Evolutionary conservation across 179 eudicot genomes (phyloP).

Genomic region (Dionaea muscipula): DNA sequence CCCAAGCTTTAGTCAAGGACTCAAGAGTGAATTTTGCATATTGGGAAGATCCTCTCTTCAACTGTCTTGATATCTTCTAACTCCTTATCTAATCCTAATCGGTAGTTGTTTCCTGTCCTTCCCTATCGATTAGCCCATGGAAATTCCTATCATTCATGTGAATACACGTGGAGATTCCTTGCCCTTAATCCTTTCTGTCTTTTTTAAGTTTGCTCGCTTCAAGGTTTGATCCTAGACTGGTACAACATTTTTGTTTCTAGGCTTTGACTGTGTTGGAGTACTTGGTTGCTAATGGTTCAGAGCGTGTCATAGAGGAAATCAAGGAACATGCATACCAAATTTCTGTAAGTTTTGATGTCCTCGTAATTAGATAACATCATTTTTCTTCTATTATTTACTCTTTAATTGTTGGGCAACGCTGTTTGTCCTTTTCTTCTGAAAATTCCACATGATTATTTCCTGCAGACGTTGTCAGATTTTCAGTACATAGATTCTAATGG

Average conservation of each 20-base stretch:
- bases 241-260: constrained; percentile 24
- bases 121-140: too few relatives aligned
- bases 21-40: too few relatives aligned
- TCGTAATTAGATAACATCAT: background rate
- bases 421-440: constrained; percentile 2
- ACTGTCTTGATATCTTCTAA: too few relatives aligned
- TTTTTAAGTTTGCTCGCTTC: background rate
- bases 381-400: too few relatives aligned
- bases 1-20: too few relatives aligned
- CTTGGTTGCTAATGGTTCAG: constrained; percentile 92
- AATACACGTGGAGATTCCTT: too few relatives aligned
- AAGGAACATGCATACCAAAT: constrained; percentile 89
- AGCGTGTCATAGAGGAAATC: constrained; percentile 90
- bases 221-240: constrained; percentile 5
- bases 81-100: too few relatives aligned
- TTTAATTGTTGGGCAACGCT: background rate
- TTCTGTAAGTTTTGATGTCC: constrained; percentile 19
- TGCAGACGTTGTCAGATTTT: constrained; percentile 77
- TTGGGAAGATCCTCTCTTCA: too few relatives aligned
- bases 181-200: too few relatives aligned
- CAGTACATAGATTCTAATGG: constrained; percentile 92
- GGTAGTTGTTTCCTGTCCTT: too few relatives aligned
- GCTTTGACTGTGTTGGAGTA: constrained; percentile 88
- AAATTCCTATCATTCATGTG: too few relatives aligned
- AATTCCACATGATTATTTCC: constrained; percentile 5